These are phyloP conservation scores for Metschnikowia vanudenii DNA, from an alignment of 805 yeast genomes.

Conservation along the genomic window DNA sequence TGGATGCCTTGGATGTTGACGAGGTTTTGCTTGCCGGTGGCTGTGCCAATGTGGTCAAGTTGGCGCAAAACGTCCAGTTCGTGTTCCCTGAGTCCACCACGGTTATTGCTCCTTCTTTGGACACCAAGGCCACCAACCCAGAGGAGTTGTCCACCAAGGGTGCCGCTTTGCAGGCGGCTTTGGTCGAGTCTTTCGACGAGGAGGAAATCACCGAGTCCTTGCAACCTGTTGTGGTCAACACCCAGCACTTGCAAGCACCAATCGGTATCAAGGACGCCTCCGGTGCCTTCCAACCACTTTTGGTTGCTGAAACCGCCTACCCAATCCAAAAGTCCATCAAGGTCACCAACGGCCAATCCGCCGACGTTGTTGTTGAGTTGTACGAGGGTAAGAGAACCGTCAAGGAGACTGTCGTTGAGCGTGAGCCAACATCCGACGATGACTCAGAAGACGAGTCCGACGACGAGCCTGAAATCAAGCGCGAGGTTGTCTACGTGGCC, in stretches of 20 bases:
- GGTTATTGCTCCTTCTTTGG: conserved; percentile 69
- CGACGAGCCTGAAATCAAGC: conserved; percentile 87
- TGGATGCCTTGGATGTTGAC: conserved; percentile 82
- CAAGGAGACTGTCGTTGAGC: conserved; percentile 78
- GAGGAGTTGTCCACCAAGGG: conserved; percentile 90
- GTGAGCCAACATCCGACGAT: conserved; percentile 44
- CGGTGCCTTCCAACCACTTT: conserved; percentile 68
- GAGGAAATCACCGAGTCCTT: conserved; percentile 79
- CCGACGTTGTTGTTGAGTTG: conserved; percentile 62
- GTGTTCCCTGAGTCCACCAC: conserved; percentile 80
- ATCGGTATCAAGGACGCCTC: conserved; percentile 78
- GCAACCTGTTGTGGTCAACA: conserved; percentile 81
- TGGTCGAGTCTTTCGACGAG: conserved; percentile 76
- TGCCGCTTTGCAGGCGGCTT: conserved; percentile 93
- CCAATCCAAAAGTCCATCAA: conserved; percentile 80
- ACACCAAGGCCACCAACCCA: conserved; percentile 79
- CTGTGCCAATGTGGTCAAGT: conserved; percentile 86
- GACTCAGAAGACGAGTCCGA: conserved; percentile 56
- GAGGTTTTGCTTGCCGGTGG: conserved; percentile 95
- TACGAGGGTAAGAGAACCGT: conserved; percentile 84
- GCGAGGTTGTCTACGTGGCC: conserved; percentile 70
- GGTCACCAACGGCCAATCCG: conserved; percentile 59
- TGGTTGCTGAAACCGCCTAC: conserved; percentile 82
- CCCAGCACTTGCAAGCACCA: conserved; percentile 81
- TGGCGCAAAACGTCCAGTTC: conserved; percentile 68